Evolutionary conservation across 2,329 filamentous ascomycete genomes (phyloP), one percentile per base, ranked within the genome.

Genomic region (Colletotrichum tofieldiae): DNA sequence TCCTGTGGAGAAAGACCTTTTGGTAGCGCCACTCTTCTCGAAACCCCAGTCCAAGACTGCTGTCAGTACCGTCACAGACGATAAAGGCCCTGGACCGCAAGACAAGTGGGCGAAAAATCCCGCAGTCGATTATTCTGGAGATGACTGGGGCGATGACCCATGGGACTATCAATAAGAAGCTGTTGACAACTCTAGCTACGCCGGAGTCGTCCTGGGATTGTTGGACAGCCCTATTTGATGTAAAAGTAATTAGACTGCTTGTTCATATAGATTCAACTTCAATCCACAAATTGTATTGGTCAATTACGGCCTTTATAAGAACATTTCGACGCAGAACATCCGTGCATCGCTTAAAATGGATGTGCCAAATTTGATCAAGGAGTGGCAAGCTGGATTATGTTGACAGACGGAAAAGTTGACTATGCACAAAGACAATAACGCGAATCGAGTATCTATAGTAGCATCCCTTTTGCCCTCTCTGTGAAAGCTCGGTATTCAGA

Each of bases 91-190:
- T 6, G 43, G 9, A 26, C 11, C 14, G 4, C 55, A 43, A n/a
- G 67, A 75, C 49, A 77, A 76, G 51, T 78, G 77, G 78, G 70
- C 74, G 9, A 75, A 74, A 55, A 75, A 72, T 16, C 72, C 77
- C 9, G 74, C 76, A 0, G 75, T 67, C 12, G 78, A 80, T 65
- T 79, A 79, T 41, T 80, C 79, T 0, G 79, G 79, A 3, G 77
- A 75, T 2, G 77, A 75, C 23, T 80, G 78, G 78, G 78, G 77
- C 1, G 72, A 75, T 60, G 74, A 76, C 7, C 73, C 72, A 5
- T 75, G 72, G 72, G 73, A 71, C 35, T 71, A 67, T 14, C 52
- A 68, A 32, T 72, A 14, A 54, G 23, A 43, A 1, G 18, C 3
- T 23, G 16, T 26, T 6, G 8, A 16, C 2, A 63, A 14, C 1